Percentiles rank a stretch among this genome's conserved stretches.
Conservation (phyloP, 1,284 basidiomycete species). For the Flammula alnicola region DNA sequence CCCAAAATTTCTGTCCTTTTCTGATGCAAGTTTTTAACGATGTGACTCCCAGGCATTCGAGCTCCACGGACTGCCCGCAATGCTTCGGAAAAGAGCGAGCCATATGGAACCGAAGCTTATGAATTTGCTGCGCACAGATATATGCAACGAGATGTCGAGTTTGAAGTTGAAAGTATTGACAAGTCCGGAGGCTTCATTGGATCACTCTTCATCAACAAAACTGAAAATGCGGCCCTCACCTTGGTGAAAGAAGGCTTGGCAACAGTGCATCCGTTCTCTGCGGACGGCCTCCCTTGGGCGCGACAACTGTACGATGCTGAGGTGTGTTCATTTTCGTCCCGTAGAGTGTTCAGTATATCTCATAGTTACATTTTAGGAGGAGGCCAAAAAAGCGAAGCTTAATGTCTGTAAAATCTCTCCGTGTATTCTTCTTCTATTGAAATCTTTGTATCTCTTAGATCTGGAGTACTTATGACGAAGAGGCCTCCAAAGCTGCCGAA, state of each 20-base stretch:
- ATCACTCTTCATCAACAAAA: constrained; percentile 83
- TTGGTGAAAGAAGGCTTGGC: constrained; percentile 89
- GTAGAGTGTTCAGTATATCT: constrained; percentile 4
- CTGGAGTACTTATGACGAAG: constrained; percentile 82
- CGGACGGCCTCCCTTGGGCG: constrained; percentile 80
- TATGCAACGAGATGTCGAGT: constrained; percentile 95
- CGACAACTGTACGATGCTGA: constrained; percentile 87
- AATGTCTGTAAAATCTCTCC: constrained; percentile 58
- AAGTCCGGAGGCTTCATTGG: constrained; percentile 98
- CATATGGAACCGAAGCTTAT: constrained; percentile 84
- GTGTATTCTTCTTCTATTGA: constrained; percentile 9
- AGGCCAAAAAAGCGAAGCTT: constrained; percentile 77
- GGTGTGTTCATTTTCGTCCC: constrained; percentile 41
- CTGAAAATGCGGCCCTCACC: constrained; percentile 83
- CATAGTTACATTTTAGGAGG: constrained; percentile 49
- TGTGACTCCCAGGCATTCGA: constrained; percentile 68
- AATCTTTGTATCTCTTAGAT: constrained; percentile 53
- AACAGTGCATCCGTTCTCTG: constrained; percentile 86
- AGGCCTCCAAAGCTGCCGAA: constrained; percentile 59
- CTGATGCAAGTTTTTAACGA: not conserved
- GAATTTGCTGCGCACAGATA: constrained; percentile 82
- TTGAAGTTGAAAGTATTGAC: constrained; percentile 89
- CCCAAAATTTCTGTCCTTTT: not conserved
- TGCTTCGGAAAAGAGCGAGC: constrained; percentile 86
- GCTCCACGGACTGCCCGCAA: constrained; percentile 84